Evolutionary conservation across 805 yeast genomes (phyloP).

Genomic region (Yamadazyma paraphyllophila): DNA sequence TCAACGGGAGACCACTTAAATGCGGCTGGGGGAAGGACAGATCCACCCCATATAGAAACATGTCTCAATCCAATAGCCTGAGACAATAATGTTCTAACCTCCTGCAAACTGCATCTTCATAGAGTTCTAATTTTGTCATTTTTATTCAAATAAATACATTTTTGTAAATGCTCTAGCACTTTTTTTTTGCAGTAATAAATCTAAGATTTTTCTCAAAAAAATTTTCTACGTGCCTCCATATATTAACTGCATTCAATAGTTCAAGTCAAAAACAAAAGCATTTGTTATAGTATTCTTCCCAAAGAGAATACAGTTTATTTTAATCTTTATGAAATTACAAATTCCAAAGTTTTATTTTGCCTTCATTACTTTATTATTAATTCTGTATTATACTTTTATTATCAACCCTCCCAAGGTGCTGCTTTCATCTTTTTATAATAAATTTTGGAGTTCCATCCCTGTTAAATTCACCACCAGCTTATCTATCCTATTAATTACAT

Average conservation of each 20-base stretch:
- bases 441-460: conserved; percentile 8
- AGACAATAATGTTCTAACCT: not conserved
- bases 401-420: not conserved
- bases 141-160: too few relatives aligned
- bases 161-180: not conserved
- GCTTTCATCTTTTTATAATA: not conserved
- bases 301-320: not conserved
- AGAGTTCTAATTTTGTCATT: not conserved
- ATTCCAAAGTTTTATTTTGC: not conserved
- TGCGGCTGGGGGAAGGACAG: conserved; percentile 83
- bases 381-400: not conserved
- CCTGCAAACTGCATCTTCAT: not conserved
- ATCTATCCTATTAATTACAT: conserved; percentile 6
- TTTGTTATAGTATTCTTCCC: not conserved
- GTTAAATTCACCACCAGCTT: conserved; percentile 7
- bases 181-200: not conserved
- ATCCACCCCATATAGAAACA: conserved; percentile 19
- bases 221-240: not conserved
- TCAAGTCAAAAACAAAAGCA: not conserved
- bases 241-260: not conserved
- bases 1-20: conserved; percentile 76
- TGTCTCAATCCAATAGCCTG: not conserved
- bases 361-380: conserved; percentile 1
- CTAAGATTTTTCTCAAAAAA: not conserved
- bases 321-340: conserved; percentile 6